Base-by-base conservation (phyloP, 495 filamentous ascomycete genomes). In the Podospora anserina region DNA sequence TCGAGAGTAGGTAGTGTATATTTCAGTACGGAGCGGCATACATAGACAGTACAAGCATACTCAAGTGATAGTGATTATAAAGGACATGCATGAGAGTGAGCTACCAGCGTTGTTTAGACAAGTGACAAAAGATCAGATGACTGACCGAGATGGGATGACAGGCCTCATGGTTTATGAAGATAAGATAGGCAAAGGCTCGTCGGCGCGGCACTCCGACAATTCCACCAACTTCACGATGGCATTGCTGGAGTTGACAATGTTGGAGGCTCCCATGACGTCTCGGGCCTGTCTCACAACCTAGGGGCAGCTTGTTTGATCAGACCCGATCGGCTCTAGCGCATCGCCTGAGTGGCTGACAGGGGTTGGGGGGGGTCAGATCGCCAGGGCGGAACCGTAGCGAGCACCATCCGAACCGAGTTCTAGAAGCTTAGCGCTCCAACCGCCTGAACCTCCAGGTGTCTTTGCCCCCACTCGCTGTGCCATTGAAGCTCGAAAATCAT, bases 321-420 rank as follows among this genome's bases (percentile, higher is more conserved):
- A 49, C 69, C 72, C 60, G 68, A 70, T 69, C 68, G 23, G 73
- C 69, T 67, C 49, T 72, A 77, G 68, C 70, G 73, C 65, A 19
- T 69, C 53, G 59, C 61, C 63, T 59, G 64, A 77, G 69, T 77
- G 75, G 73, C 71, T 69, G 65, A 67, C 69, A 75, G 71, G 71
- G 73, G 23, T 23, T 23, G 23, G 23, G 23, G 1, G 23, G 23
- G 23, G 23, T 20, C 2, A 20, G 66, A 70, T 75, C 63, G 63
- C 71, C 55, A 70, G 69, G 63, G 64, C 60, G 67, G 18, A 4
- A 59, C 69, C 68, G 73, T 70, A 75, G 72, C 74, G 75, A 75
- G 73, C 30, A 53, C 20, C 68, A 71, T 72, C 70, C 70, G 72
- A 73, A 67, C 70, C 65, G 63, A 62, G 63, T 59, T 63, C 19